A percentile compares a stretch with the other conserved stretches of the same genome.
Conservation (phyloP, 371 early-diverging fungal genomes). For the Mucor mucedo region DNA sequence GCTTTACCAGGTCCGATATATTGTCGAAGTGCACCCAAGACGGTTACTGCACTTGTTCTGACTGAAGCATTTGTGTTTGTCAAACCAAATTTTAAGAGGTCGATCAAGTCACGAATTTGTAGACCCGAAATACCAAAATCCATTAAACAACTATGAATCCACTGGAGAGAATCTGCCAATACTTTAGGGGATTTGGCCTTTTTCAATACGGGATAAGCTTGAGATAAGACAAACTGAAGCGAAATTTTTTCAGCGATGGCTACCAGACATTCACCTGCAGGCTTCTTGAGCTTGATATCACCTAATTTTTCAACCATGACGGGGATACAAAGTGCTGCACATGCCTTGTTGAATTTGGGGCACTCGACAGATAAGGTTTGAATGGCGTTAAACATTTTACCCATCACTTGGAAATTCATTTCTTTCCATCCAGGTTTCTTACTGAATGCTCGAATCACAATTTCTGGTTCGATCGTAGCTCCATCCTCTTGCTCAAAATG, state of each 20-base stretch:
- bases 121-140: constrained; percentile 90
- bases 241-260: constrained; percentile 76
- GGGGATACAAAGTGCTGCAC: constrained; percentile 77
- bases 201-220: constrained; percentile 77
- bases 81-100: constrained; percentile 78
- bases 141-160: constrained; percentile 80
- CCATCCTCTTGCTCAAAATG: constrained; percentile 57
- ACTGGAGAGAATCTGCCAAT: constrained; percentile 81
- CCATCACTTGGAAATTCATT: constrained; percentile 91
- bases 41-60: constrained; percentile 76
- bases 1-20: constrained; percentile 75
- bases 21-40: constrained; percentile 81
- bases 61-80: constrained; percentile 86
- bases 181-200: constrained; percentile 91
- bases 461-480: constrained; percentile 76
- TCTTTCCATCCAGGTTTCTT: constrained; percentile 96
- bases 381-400: constrained; percentile 68
- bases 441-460: constrained; percentile 76
- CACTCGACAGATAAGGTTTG: constrained; percentile 66
- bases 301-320: constrained; percentile 87
- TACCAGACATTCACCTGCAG: constrained; percentile 79
- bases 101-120: constrained; percentile 78
- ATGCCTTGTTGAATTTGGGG: constrained; percentile 72
- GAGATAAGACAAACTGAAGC: constrained; percentile 79
- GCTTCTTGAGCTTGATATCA: constrained; percentile 90